Base-by-base conservation (phyloP, 116 monocot genomes). In the Posidonia oceanica region DNA sequence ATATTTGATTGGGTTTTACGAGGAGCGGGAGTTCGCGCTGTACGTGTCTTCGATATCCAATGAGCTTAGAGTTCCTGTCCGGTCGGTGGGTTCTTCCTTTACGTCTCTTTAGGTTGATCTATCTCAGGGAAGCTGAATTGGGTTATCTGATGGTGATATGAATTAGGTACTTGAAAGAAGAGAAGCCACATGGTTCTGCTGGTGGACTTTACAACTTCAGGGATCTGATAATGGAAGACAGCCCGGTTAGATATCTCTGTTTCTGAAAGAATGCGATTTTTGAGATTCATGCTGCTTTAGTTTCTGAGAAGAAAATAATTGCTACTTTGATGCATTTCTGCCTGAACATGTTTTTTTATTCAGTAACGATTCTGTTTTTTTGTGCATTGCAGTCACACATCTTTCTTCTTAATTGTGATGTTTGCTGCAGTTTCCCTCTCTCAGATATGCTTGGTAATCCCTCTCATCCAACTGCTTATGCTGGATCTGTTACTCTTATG, bases 1-100 rank as follows among this genome's bases (percentile, higher is more conserved):
- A 42, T 93, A 84, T 61, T 79, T 93, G 10, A 77, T 93, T 70
- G 93, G 93, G 8, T 93, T 93, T 83, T 93, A 93, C 60, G 93
- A 89, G 77, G 93, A 87, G 69, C 76, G 85, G 59, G 87, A 89
- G 65, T 93, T 89, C 42, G 83, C 89, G 12, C 70, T 89, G 20
- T 89, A 87, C 61, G 87, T 87, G 17, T 94, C 89, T 17, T 79
- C 93, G 11, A 80, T 89, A 68, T 93, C 93, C 37, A 84, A 78
- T 69, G 93, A 93, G 71, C 89, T 93, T 65, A 76, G 78, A 73
- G 61, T 93, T 59, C 93, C 93, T 54, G 93, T 93, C 68, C 64
- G 86, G 93, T 89, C 66, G 7, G 40, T 59, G 15, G 23, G 39
- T 39, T 37, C 62, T 76, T 55, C 22, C 48, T 11, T n/a, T 42